Evolutionary conservation across 139 green algal genomes (phyloP).

Genomic region (Chlamydomonas sphaeroides): DNA sequence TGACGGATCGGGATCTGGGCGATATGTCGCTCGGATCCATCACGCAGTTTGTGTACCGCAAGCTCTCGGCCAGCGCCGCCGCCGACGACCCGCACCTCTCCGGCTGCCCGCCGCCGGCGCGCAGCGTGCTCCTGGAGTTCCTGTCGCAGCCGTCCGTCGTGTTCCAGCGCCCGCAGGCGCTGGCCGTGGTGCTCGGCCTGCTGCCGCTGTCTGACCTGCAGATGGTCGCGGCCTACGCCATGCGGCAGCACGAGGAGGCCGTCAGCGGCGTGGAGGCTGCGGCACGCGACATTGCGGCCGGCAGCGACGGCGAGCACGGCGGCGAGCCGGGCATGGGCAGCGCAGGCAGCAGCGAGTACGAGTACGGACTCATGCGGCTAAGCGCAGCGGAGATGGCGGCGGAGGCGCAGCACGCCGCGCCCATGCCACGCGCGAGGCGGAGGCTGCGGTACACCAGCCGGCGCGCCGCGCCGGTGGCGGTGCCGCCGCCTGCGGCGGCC

Average conservation of each 20-base stretch:
- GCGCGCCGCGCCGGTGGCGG: neutral
- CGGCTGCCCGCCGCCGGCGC: constrained; percentile 29
- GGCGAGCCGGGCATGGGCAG: neutral
- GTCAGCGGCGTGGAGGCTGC: constrained; percentile 31
- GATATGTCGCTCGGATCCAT: constrained; percentile 60
- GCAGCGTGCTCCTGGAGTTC: constrained; percentile 55
- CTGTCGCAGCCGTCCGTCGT: constrained; percentile 54
- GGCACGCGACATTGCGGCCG: constrained; percentile 26
- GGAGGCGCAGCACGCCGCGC: neutral
- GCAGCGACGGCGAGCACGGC: constrained; percentile 19
- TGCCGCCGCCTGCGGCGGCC: too few relatives aligned
- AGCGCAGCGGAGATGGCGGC: neutral
- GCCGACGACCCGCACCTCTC: constrained; percentile 16
- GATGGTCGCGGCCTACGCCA: constrained; percentile 64
- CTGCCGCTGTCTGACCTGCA: constrained; percentile 61
- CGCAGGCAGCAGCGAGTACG: neutral
- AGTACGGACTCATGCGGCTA: neutral
- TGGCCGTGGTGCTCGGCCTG: constrained; percentile 61
- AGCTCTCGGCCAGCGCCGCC: constrained; percentile 36
- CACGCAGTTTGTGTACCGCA: constrained; percentile 66
- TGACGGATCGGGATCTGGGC: constrained; percentile 43
- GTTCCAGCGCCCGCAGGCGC: constrained; percentile 56
- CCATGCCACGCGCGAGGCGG: constrained; percentile 16
- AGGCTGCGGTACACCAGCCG: constrained; percentile 37
- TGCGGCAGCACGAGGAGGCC: constrained; percentile 48